Conservation (phyloP, 352 stramenopile species). For the Thraustochytrium sp. region DNA sequence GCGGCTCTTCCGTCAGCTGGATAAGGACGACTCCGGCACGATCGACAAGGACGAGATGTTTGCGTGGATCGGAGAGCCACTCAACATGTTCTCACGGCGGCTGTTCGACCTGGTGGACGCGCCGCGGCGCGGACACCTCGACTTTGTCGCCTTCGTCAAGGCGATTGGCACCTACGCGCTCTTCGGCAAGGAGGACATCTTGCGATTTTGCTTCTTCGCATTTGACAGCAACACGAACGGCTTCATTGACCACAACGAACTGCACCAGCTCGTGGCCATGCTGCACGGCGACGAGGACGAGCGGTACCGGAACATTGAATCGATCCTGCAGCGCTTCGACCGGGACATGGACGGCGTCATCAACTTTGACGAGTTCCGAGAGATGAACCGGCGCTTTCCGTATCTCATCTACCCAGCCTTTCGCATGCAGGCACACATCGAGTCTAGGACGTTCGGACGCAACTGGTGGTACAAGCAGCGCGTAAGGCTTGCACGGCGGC, state of each 20-base stretch:
- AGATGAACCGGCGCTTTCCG: constrained; percentile 51
- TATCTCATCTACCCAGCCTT: constrained; percentile 53
- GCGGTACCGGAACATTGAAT: constrained; percentile 1
- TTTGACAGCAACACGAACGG: constrained; percentile 46
- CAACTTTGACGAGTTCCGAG: constrained; percentile 52
- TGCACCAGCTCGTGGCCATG: constrained; percentile 39
- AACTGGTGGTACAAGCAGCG: neutral
- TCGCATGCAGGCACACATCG: constrained; percentile 48
- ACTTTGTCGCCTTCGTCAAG: constrained; percentile 55
- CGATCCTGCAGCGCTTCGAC: constrained; percentile 43
- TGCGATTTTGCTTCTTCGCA: constrained; percentile 42
- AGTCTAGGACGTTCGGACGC: neutral
- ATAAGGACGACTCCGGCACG: constrained; percentile 41
- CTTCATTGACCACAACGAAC: constrained; percentile 41
- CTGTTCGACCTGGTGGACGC: constrained; percentile 49
- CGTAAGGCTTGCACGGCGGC: neutral
- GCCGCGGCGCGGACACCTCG: constrained; percentile 49
- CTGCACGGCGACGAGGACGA: constrained; percentile 27
- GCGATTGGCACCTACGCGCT: neutral
- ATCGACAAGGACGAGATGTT: constrained; percentile 46
- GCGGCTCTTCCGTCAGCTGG: constrained; percentile 27
- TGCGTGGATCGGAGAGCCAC: constrained; percentile 20
- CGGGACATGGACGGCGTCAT: constrained; percentile 47
- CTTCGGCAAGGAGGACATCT: constrained; percentile 16
- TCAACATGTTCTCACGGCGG: constrained; percentile 20